Evolutionary conservation across 805 yeast genomes (phyloP).

Genomic region (Saturnispora sanitii): DNA sequence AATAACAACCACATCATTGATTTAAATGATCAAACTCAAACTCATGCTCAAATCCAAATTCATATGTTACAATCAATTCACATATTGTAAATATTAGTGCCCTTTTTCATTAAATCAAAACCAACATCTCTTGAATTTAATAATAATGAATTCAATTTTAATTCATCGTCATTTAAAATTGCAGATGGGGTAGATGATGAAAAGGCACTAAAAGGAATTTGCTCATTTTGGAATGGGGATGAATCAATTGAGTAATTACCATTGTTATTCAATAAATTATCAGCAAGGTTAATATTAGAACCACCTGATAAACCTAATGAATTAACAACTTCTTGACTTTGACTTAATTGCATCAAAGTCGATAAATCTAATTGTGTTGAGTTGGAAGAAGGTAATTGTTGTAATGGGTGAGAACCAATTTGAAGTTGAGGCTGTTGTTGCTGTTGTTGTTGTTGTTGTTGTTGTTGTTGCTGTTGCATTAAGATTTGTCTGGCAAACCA

Average conservation of each 20-base stretch:
- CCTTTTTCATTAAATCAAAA: conserved; percentile 40
- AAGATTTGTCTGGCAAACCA: conserved; percentile 28
- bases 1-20: too few relatives aligned
- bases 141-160: conserved; percentile 41
- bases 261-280: conserved; percentile 13
- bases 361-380: conserved; percentile 10
- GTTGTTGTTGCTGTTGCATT: conserved; percentile 22
- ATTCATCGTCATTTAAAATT: conserved; percentile 18
- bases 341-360: conserved; percentile 9
- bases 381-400: conserved; percentile 3
- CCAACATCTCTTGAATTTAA: conserved; percentile 49
- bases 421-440: conserved; percentile 9
- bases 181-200: conserved; percentile 13
- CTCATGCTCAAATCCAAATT: background rate
- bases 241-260: conserved; percentile 13
- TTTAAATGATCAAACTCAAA: background rate
- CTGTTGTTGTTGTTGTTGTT: conserved; percentile 20
- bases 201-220: conserved; percentile 21
- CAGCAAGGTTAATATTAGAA: conserved; percentile 17
- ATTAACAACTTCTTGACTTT: conserved; percentile 16
- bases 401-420: too few relatives aligned
- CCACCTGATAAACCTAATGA: conserved; percentile 19
- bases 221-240: conserved; percentile 18
- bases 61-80: conserved; percentile 3
- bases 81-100: conserved; percentile 29